These are phyloP conservation scores for Mycena epipterygia DNA, from an alignment of 768 basidiomycete genomes.

Conservation along the genomic window DNA sequence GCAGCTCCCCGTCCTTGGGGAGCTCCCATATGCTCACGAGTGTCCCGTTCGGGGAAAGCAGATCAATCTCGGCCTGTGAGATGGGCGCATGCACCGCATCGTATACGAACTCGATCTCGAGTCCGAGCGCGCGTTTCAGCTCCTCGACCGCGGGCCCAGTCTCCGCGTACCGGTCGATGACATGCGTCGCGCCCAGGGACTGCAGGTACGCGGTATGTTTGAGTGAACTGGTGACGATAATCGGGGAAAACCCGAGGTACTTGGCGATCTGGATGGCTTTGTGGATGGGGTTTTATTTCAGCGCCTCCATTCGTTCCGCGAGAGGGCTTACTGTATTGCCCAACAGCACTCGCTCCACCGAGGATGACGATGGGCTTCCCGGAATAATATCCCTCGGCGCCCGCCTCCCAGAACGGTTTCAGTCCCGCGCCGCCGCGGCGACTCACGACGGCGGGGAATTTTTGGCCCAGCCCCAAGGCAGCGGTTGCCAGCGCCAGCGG, in stretches of 20 bases:
- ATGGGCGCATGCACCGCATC: background rate
- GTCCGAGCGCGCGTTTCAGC: background rate
- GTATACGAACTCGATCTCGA: background rate
- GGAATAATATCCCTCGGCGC: background rate
- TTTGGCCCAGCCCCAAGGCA: background rate
- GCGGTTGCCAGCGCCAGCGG: background rate
- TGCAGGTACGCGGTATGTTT: conserved; percentile 47
- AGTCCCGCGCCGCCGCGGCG: conserved; percentile 54
- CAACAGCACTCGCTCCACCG: conserved; percentile 26
- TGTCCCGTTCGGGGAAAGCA: background rate
- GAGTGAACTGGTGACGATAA: conserved; percentile 55
- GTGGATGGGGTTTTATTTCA: background rate
- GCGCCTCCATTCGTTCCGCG: conserved; percentile 45
- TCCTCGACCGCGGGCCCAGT: background rate
- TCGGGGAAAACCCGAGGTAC: conserved; percentile 55
- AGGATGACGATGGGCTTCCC: background rate
- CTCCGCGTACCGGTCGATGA: conserved; percentile 48
- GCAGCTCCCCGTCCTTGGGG: background rate
- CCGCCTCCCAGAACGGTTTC: conserved; percentile 55
- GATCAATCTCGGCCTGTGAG: background rate
- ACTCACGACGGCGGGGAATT: conserved; percentile 41
- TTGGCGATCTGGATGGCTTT: conserved; percentile 57
- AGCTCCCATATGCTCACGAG: background rate
- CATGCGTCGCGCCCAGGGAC: conserved; percentile 55
- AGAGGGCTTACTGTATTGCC: background rate